Percentiles rank a stretch among this genome's conserved stretches.
Conservation (phyloP, 371 early-diverging fungal species). For the Homolaphlyctis polyrhiza region DNA sequence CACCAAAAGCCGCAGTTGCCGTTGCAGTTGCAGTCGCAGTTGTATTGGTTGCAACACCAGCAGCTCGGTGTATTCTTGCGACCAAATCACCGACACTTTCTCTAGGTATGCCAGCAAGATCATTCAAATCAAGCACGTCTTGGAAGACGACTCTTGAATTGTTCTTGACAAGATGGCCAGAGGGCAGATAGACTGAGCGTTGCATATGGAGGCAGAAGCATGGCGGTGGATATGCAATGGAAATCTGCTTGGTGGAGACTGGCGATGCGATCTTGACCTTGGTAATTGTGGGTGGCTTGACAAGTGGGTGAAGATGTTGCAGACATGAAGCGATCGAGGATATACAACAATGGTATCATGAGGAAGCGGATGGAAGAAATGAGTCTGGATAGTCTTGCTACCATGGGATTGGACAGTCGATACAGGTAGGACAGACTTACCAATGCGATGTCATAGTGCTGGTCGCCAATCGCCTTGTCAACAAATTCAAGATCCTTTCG, state of each 20-base stretch:
- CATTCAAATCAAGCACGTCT: conserved; percentile 59
- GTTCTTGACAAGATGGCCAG: conserved; percentile 70
- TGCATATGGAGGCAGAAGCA: conserved; percentile 70
- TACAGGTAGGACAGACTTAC: too few species aligned
- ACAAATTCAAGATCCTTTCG: conserved; percentile 7
- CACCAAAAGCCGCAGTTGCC: too few species aligned
- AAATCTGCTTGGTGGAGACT: conserved; percentile 25
- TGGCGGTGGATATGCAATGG: conserved; percentile 30
- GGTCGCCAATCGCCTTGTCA: conserved; percentile 3
- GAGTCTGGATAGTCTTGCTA: too few species aligned
- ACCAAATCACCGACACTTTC: too few species aligned
- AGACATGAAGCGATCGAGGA: not conserved
- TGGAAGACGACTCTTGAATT: conserved; percentile 66
- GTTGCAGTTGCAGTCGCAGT: too few species aligned
- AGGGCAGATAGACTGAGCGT: conserved; percentile 62
- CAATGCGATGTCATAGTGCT: not conserved
- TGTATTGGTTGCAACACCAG: too few species aligned
- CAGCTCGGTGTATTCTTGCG: too few species aligned
- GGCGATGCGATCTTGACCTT: conserved; percentile 13
- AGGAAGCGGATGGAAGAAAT: too few species aligned
- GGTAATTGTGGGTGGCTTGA: conserved; percentile 18
- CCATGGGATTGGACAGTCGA: too few species aligned
- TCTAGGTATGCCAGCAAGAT: not conserved
- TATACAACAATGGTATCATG: too few species aligned
- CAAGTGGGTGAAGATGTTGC: not conserved